These are phyloP conservation scores for Trichosporon sp. DNA, from an alignment of 1,284 basidiomycete genomes.

Conservation along the genomic window DNA sequence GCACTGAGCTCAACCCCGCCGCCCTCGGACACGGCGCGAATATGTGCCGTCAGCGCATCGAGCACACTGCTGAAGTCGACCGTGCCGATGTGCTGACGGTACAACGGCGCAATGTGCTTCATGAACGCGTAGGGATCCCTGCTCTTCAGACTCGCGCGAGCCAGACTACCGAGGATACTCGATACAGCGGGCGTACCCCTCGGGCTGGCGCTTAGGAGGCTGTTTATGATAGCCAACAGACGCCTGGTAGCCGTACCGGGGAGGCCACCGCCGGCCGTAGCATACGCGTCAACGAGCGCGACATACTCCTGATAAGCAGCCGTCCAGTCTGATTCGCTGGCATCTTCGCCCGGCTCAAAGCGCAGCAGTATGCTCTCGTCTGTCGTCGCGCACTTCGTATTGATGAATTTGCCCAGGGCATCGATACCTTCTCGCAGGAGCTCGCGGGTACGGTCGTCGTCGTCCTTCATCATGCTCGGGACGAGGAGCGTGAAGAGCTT, in stretches of 20 bases:
- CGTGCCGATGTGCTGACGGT: slow-evolving; percentile 61
- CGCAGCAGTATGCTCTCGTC: slow-evolving; percentile 57
- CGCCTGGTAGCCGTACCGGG: slow-evolving; percentile 60
- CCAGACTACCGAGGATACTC: slow-evolving; percentile 40
- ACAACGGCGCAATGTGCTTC: slow-evolving; percentile 64
- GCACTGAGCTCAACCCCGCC: slow-evolving; percentile 61
- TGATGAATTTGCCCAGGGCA: slow-evolving; percentile 60
- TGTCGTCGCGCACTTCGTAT: slow-evolving; percentile 34
- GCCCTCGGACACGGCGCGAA: slow-evolving; percentile 34
- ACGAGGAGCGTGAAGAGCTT: slow-evolving; percentile 65
- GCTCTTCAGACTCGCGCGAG: slow-evolving; percentile 38
- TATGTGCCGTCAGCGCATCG: slow-evolving; percentile 62
- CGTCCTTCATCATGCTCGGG: slow-evolving; percentile 62
- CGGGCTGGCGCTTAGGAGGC: slow-evolving; percentile 58
- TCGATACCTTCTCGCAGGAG: slow-evolving; percentile 70
- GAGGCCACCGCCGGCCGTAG: slow-evolving; percentile 64
- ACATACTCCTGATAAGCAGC: slow-evolving; percentile 70
- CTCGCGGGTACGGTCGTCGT: slow-evolving; percentile 53
- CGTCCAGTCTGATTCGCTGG: slow-evolving; percentile 61
- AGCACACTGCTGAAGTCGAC: slow-evolving; percentile 69
- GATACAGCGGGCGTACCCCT: slow-evolving; percentile 31
- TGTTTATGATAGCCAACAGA: slow-evolving; percentile 64
- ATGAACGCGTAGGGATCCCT: slow-evolving; percentile 65
- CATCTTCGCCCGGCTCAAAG: slow-evolving; percentile 57
- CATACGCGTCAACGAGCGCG: slow-evolving; percentile 63